A percentile compares a stretch with the other conserved stretches of the same genome.
Conservation (phyloP, 176 grass and related monocot species). For the Lolium perenne region DNA sequence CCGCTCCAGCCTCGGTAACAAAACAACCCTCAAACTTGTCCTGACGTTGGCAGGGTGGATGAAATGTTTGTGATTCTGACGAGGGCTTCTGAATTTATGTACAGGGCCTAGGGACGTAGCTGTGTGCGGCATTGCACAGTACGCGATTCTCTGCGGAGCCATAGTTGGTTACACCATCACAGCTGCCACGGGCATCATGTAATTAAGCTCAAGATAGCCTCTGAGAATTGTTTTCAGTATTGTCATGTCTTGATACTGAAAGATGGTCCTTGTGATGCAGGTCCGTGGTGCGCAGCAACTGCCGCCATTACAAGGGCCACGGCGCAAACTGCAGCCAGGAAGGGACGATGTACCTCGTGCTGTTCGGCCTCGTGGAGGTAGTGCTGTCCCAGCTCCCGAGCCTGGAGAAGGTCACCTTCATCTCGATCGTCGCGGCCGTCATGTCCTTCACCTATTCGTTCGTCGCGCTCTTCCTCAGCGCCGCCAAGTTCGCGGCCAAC, state of each 20-base stretch:
- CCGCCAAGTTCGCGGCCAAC: constrained; percentile 68
- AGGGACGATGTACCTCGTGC: constrained; percentile 84
- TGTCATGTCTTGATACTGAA: background rate
- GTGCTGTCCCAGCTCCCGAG: constrained; percentile 81
- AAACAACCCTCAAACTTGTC: background rate
- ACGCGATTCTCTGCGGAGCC: constrained; percentile 75
- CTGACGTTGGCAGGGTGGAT: background rate
- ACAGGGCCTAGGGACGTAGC: constrained; percentile 67
- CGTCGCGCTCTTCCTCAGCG: constrained; percentile 67
- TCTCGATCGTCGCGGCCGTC: constrained; percentile 75
- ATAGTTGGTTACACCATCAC: constrained; percentile 96
- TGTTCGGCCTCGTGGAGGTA: constrained; percentile 76
- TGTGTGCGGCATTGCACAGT: constrained; percentile 73
- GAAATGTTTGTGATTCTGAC: background rate
- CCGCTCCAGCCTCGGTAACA: constrained; percentile 84
- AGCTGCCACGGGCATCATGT: constrained; percentile 91
- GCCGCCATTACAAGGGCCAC: constrained; percentile 62
- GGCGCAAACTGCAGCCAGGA: constrained; percentile 65
- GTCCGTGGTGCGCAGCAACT: constrained; percentile 74
- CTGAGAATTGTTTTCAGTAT: background rate
- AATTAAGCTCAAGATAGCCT: background rate
- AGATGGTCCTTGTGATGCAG: constrained; percentile 28
- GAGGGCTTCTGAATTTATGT: background rate
- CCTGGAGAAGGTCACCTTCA: constrained; percentile 86
- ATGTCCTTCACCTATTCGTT: constrained; percentile 94